These are phyloP conservation scores for Diospyros lotus DNA, from an alignment of 148 eudicot species.

Conservation along the genomic window DNA sequence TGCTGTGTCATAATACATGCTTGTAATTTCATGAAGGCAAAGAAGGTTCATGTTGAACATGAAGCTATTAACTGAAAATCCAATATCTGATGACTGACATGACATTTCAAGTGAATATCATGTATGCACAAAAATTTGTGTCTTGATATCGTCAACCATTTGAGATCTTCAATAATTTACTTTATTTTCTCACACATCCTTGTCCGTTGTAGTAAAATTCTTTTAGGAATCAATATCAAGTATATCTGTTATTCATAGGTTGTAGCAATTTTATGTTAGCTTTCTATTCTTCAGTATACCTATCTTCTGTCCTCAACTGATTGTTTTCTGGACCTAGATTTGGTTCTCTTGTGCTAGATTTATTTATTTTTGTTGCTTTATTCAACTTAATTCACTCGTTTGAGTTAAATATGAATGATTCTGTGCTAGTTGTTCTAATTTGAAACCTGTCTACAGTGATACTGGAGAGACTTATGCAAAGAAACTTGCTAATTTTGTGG, in stretches of 20 bases:
- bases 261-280: neutral
- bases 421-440: conserved; percentile 8
- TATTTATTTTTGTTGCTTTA: neutral
- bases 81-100: neutral
- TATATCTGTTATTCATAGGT: neutral
- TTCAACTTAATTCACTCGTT: neutral
- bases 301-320: neutral
- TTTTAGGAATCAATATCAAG: neutral
- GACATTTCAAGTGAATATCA: neutral
- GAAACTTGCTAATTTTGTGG: conserved; percentile 96
- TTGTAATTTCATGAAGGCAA: neutral
- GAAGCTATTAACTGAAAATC: neutral
- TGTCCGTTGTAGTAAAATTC: neutral
- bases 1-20: neutral
- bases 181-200: neutral
- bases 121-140: neutral
- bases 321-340: neutral
- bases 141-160: neutral
- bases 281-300: neutral
- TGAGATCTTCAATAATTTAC: neutral
- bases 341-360: neutral
- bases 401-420: neutral
- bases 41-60: neutral
- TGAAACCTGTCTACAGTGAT: conserved; percentile 45
- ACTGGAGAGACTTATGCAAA: conserved; percentile 85